Evolutionary conservation across 1,139 yeast species (phyloP), one percentile per base, ranked within the genome.

Genomic region (Kurtzmaniella quercitrusa): DNA sequence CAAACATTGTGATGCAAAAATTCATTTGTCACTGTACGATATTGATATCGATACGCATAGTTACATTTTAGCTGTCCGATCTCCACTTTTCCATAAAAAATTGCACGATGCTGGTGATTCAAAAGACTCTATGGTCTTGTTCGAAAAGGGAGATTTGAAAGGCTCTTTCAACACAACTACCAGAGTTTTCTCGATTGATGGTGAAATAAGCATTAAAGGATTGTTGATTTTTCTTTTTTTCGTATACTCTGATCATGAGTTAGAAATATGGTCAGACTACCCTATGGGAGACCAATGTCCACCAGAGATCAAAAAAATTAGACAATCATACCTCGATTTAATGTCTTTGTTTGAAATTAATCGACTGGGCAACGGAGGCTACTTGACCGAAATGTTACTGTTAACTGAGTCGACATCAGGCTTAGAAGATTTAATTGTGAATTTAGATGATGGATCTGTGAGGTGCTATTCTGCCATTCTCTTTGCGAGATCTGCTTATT

Each of bases 401-500:
- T 31, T 31, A 12, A 14, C 18, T 31, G 36, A 14, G 3, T 6
- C 17, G 4, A 14, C 16, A 4, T 12, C 18, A 14, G 36, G 36
- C 3, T 15, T 31, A 5, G 36, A 63, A 4, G 65, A 64, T 46
- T 60, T 71, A 1, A 38, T 47, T 2, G 49, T 70, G 2, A 48
- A 43, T 3, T 57, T 83, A 27, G 50, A 60, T 2, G 82, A 79
- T 51, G 79, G 74, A 5, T 60, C 58, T 12, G 29, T 65, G 2
- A 48, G 45, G 5, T 73, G 79, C 4, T 81, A 81, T 52, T 75
- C 84, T 4, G 68, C 70, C 29, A 60, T 87, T 7, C 58, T 89
- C 19, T 57, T 68, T 3, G 60, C 79, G 0, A 64, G 95, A 45
- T 77, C 83, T 38, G 81, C 81, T 0, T 86, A 74, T 55, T 87